phyloP scores from a whole-genome alignment of 2,329 filamentous ascomycete genomes.

The Emergomyces orientalis region DNA sequence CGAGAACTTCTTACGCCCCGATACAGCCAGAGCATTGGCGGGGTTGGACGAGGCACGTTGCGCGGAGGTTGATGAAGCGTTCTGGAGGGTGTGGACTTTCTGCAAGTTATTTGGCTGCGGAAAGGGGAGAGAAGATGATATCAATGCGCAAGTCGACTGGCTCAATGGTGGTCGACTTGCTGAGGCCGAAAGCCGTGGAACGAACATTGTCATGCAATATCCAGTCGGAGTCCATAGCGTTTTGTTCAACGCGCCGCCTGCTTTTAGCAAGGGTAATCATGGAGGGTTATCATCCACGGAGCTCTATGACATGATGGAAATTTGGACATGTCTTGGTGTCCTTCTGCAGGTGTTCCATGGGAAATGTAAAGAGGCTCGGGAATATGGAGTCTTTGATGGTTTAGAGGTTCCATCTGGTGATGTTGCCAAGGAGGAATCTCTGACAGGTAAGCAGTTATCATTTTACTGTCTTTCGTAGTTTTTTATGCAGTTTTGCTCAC shows the following conservation, averaged over 20 bases:
- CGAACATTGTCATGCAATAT: conserved; percentile 41
- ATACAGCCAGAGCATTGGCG: conserved; percentile 47
- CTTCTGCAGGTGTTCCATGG: conserved; percentile 49
- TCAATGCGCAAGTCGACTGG: conserved; percentile 54
- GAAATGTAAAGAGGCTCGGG: conserved; percentile 45
- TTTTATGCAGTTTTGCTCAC: conserved; percentile 13
- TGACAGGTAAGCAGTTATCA: conserved; percentile 40
- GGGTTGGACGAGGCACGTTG: conserved; percentile 39
- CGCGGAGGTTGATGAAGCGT: conserved; percentile 49
- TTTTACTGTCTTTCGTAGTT: neutral
- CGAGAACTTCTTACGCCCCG: conserved; percentile 46
- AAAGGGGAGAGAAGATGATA: conserved; percentile 50
- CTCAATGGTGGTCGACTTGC: conserved; percentile 48
- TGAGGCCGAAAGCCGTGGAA: conserved; percentile 37
- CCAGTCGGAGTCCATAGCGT: conserved; percentile 45
- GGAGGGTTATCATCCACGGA: conserved; percentile 47
- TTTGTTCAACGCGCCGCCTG: conserved; percentile 47
- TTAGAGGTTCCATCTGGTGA: conserved; percentile 40
- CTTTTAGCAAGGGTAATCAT: conserved; percentile 50
- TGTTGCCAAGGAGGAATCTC: conserved; percentile 38
- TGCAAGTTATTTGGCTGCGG: conserved; percentile 53
- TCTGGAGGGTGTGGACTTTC: conserved; percentile 59
- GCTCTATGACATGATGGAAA: conserved; percentile 55
- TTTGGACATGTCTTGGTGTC: conserved; percentile 53
- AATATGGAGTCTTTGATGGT: conserved; percentile 49